A percentile compares a stretch with the other conserved stretches of the same genome.
Conservation (phyloP, 73 alveolate species). For the Tetrahymena borealis region DNA sequence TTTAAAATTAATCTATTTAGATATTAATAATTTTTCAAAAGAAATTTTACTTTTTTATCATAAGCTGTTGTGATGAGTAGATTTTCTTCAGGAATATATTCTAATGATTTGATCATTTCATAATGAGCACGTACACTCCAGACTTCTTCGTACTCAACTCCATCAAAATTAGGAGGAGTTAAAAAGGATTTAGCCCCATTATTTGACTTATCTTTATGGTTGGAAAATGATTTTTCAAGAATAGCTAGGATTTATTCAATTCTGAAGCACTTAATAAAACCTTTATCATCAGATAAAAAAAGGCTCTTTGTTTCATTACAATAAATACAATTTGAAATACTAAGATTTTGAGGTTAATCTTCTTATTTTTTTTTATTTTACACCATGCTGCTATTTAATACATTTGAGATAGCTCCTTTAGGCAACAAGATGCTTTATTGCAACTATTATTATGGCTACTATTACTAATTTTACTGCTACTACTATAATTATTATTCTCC, state of each 20-base stretch:
- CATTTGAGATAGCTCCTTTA: background rate
- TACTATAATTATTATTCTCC: background rate
- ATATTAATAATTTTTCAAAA: background rate
- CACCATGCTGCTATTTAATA: background rate
- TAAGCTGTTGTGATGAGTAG: slow-evolving; percentile 30
- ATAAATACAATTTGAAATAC: slow-evolving; percentile 24
- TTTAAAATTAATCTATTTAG: background rate
- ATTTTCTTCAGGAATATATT: slow-evolving; percentile 20
- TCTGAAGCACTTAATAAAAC: slow-evolving; percentile 34
- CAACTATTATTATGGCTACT: background rate
- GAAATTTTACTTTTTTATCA: slow-evolving; percentile 28
- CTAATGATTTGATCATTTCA: slow-evolving; percentile 39
- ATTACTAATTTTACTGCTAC: background rate
- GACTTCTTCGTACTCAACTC: slow-evolving; percentile 7
- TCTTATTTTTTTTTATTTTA: background rate
- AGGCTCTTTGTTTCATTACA: slow-evolving; percentile 10
- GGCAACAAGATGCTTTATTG: background rate
- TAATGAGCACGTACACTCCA: slow-evolving; percentile 30
- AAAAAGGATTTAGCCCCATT: slow-evolving; percentile 18
- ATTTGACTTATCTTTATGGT: slow-evolving; percentile 18
- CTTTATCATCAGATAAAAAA: slow-evolving; percentile 32
- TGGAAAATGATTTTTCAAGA: background rate
- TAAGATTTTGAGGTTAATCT: slow-evolving; percentile 1
- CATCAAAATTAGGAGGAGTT: slow-evolving; percentile 18
- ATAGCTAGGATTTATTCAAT: slow-evolving; percentile 11